Evolutionary conservation across 331 rosid species (phyloP), one percentile per base, ranked within the genome.

Genomic region (Spiraea crenata): DNA sequence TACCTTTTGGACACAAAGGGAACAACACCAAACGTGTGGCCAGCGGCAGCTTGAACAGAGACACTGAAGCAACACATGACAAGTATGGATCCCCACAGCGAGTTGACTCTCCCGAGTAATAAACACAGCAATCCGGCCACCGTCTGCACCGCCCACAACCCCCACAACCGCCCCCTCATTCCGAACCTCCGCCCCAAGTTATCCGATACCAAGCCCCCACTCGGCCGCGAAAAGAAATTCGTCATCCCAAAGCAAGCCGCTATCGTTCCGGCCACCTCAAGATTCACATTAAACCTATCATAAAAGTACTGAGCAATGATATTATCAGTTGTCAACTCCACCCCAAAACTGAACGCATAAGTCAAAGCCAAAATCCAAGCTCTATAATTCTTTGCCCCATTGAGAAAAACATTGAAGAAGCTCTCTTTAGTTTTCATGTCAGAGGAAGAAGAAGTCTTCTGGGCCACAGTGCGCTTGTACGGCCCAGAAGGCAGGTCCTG

Each of bases 201-300:
- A 35, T 87, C 86, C 2, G 92, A 85, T 14, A 83, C 5, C 44
- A 81, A 15, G 38, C 88, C 88, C 19, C 92, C 90, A 16, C 74
- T 59, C 5, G 90, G 92, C 73, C 92, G 20, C 2, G 89, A 77
- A 58, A 87, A 76, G 4, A 81, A 51, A 67, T 85, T 87, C 7
- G 88, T 75, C 85, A 85, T 69, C 25, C 92, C 92, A 35, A 85
- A 87, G 75, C 92, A 60, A 1, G 90, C 86, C 4, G 90, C 92
- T 2, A 87, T 81, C 0, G 65, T 65, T 54, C 92, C 90, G 0
- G 92, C 88, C 1, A 64, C 60, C 7, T 81, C 47, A 3, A 85
- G 38, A 59, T 87, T 76, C 82, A 85, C 71, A 3, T 61, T 46
- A 51, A 87, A 87, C 66, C 86, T 72, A 9, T 82, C 89, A 45